A percentile compares a stretch with the other conserved stretches of the same genome.
These are phyloP conservation scores for Zygosaccharomyces sapae DNA, from an alignment of 1,139 yeast species.

Conservation along the genomic window DNA sequence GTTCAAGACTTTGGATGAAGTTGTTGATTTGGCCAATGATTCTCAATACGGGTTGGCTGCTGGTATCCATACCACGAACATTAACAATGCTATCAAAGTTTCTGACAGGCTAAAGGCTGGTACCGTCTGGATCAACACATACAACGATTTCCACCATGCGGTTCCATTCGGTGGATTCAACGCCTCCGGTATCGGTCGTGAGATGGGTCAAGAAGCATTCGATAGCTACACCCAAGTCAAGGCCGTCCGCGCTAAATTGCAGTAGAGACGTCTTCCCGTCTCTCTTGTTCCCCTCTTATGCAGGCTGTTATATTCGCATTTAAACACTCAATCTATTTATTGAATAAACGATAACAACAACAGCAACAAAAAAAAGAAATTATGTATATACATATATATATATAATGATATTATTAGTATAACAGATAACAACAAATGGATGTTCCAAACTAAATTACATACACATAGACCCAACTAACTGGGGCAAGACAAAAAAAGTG, in stretches of 20 bases:
- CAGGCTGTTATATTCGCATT: too few relatives aligned
- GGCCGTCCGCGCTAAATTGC: slow-evolving; percentile 49
- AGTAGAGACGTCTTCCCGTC: slow-evolving; percentile 5
- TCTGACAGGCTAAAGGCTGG: slow-evolving; percentile 54
- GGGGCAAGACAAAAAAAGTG: too few relatives aligned
- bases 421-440: too few relatives aligned
- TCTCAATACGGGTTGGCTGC: slow-evolving; percentile 62
- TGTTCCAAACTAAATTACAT: too few relatives aligned
- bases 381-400: too few relatives aligned
- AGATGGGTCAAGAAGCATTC: slow-evolving; percentile 60
- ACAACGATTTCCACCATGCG: slow-evolving; percentile 56
- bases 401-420: too few relatives aligned
- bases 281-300: too few relatives aligned
- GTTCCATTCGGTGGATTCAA: slow-evolving; percentile 55
- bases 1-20: slow-evolving; percentile 53
- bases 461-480: too few relatives aligned
- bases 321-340: too few relatives aligned
- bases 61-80: slow-evolving; percentile 52
- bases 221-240: slow-evolving; percentile 57
- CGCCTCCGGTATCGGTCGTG: slow-evolving; percentile 65
- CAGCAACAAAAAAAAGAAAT: too few relatives aligned
- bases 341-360: too few relatives aligned
- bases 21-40: slow-evolving; percentile 50
- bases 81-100: slow-evolving; percentile 45
- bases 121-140: slow-evolving; percentile 51